phyloP scores from a whole-genome alignment of 2,329 filamentous ascomycete genomes.

The Diplodia sapinea region DNA sequence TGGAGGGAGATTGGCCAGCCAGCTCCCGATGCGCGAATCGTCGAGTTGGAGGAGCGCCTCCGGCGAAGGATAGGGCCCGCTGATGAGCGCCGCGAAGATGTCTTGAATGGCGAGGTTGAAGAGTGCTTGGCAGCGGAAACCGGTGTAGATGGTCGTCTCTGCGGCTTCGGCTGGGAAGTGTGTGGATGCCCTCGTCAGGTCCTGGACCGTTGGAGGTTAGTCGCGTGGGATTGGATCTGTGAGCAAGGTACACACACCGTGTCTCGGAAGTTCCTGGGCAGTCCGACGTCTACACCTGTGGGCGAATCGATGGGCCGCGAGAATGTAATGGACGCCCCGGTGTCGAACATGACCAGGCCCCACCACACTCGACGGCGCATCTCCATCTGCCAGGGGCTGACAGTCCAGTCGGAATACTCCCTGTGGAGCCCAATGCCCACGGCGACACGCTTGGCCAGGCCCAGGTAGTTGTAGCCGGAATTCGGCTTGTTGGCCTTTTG shows the following conservation, averaged over 20 bases:
- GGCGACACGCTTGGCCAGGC: conserved; percentile 56
- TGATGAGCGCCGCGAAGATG: conserved; percentile 56
- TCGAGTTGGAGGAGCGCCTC: conserved; percentile 52
- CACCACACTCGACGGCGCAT: conserved; percentile 47
- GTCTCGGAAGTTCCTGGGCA: conserved; percentile 55
- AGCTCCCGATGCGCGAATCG: conserved; percentile 47
- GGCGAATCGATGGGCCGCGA: conserved; percentile 55
- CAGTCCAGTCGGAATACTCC: conserved; percentile 56
- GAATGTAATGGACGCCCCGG: conserved; percentile 59
- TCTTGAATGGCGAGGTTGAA: conserved; percentile 54
- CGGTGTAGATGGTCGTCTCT: conserved; percentile 52
- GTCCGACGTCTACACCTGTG: conserved; percentile 52
- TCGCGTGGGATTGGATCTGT: neutral
- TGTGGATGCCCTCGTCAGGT: conserved; percentile 10
- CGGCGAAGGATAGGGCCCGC: conserved; percentile 51
- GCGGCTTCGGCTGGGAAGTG: conserved; percentile 11
- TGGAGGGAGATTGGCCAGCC: conserved; percentile 46
- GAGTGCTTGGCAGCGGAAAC: conserved; percentile 52
- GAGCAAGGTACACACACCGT: conserved; percentile 37
- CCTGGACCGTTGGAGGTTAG: neutral
- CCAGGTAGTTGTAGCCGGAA: conserved; percentile 57
- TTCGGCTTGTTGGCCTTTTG: conserved; percentile 61
- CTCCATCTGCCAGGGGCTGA: conserved; percentile 48
- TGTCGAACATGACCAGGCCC: conserved; percentile 54
- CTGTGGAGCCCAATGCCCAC: conserved; percentile 58